phyloP scores from a whole-genome alignment of 2,329 filamentous ascomycete species.

The Exophiala xenobiotica region DNA sequence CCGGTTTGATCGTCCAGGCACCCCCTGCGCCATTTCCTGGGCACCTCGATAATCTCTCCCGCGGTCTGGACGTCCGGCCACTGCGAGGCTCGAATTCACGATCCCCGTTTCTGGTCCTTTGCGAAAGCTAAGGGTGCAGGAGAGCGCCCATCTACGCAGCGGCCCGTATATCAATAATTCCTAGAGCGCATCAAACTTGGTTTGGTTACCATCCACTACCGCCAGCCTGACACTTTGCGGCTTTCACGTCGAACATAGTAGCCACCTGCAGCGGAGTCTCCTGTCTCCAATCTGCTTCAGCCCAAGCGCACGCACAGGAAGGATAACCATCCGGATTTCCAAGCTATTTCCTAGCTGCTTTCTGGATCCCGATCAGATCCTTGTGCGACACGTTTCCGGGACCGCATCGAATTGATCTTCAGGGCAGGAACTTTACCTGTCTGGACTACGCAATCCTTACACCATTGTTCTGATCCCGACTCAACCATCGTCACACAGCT shows the following conservation, averaged over 20 bases:
- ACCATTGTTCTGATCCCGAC: neutral
- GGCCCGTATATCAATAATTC: no score
- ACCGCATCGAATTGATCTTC: neutral
- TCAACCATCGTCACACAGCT: neutral
- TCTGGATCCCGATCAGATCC: neutral
- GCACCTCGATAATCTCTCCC: neutral
- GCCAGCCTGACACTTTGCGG: neutral
- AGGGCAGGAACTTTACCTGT: neutral
- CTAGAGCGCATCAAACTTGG: no score
- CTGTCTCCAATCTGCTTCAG: slow-evolving; percentile 5
- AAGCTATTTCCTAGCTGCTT: neutral
- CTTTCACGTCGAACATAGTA: neutral
- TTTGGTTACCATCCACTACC: no score
- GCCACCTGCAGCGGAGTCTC: neutral
- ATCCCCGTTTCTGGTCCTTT: no score
- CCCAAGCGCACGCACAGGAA: neutral
- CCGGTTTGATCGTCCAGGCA: neutral
- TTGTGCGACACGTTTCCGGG: neutral
- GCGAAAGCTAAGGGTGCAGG: no score
- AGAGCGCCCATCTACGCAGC: no score
- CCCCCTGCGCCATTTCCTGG: neutral
- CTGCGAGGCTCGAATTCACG: neutral
- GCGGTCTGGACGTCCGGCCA: neutral
- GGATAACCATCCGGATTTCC: neutral
- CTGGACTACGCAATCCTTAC: neutral